phyloP scores from a whole-genome alignment of 768 basidiomycete genomes.

The Serendipita vermifera region DNA sequence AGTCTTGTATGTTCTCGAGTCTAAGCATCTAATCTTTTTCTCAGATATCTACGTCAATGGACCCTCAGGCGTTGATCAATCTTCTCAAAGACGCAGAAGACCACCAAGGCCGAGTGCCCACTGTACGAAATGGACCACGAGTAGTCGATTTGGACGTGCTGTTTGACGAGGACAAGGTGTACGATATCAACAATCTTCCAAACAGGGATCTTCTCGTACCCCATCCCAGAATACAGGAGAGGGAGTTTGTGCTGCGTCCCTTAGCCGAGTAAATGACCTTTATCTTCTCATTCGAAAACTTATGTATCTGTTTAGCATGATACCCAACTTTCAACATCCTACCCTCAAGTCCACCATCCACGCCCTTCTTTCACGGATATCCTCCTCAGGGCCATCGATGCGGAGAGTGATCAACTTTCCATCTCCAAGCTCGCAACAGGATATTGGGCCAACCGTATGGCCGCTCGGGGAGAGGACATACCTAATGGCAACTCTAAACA shows the following conservation, averaged over 20 bases:
- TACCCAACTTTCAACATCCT: slow-evolving; percentile 64
- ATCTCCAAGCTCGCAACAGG: not conserved
- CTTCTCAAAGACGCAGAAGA: slow-evolving; percentile 63
- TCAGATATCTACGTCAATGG: slow-evolving; percentile 68
- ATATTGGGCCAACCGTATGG: slow-evolving; percentile 34
- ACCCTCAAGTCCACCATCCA: slow-evolving; percentile 34
- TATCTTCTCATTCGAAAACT: not conserved
- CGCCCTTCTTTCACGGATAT: slow-evolving; percentile 33
- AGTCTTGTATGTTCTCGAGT: not conserved
- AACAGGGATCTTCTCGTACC: slow-evolving; percentile 68
- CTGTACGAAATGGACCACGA: slow-evolving; percentile 74
- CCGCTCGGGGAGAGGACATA: slow-evolving; percentile 33
- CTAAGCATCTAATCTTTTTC: not conserved
- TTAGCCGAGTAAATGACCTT: slow-evolving; percentile 58
- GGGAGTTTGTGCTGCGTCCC: slow-evolving; percentile 88
- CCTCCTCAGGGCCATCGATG: slow-evolving; percentile 36
- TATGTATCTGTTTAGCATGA: slow-evolving; percentile 42
- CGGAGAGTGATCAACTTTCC: slow-evolving; percentile 40
- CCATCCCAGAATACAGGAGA: slow-evolving; percentile 64
- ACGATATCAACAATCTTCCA: slow-evolving; percentile 41
- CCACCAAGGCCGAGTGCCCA: slow-evolving; percentile 62
- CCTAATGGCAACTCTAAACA: slow-evolving; percentile 87
- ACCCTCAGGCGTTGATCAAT: slow-evolving; percentile 43
- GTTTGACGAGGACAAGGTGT: slow-evolving; percentile 47
- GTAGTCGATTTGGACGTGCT: slow-evolving; percentile 84